Evolutionary conservation across 108 stramenopile genomes (phyloP).

Genomic region (Conticribra guillardii): DNA sequence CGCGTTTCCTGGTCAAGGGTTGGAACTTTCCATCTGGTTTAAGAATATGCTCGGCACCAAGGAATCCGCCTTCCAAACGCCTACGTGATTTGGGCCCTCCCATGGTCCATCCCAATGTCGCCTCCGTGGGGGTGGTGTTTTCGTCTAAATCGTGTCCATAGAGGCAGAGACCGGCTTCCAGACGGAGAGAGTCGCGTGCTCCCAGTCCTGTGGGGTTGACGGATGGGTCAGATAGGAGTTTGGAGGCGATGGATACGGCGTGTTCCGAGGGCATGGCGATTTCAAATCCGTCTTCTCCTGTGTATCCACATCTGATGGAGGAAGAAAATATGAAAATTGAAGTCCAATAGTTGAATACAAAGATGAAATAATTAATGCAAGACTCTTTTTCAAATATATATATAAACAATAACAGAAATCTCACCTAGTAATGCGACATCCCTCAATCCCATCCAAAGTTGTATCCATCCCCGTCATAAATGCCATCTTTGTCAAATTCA

Average conservation of each 20-base stretch:
- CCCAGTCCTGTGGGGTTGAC: conserved; percentile 96
- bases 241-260: conserved; percentile 82
- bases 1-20: conserved; percentile 88
- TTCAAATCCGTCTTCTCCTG: conserved; percentile 99
- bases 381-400: too few species aligned
- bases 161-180: conserved; percentile 98
- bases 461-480: conserved; percentile 95
- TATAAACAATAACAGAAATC: not conserved
- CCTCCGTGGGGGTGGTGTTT: conserved; percentile 94
- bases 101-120: conserved; percentile 94
- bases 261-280: conserved; percentile 84
- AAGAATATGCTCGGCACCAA: conserved; percentile 93
- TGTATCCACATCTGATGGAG: conserved; percentile 95
- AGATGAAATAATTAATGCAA: too few species aligned
- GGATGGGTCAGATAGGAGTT: conserved; percentile 71
- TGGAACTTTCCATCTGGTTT: conserved; percentile 91
- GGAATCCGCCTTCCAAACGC: conserved; percentile 92
- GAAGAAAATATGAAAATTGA: conserved; percentile 2
- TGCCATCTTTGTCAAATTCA: conserved; percentile 87
- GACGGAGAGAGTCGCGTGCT: conserved; percentile 96
- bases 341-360: not conserved
- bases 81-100: conserved; percentile 90
- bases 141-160: conserved; percentile 98
- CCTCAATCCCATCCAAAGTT: conserved; percentile 88
- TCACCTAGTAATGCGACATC: conserved; percentile 92